Percentiles rank a stretch among this genome's conserved stretches.
phyloP scores from a whole-genome alignment of 208 protist species.

The Acanthamoeba triangularis region DNA sequence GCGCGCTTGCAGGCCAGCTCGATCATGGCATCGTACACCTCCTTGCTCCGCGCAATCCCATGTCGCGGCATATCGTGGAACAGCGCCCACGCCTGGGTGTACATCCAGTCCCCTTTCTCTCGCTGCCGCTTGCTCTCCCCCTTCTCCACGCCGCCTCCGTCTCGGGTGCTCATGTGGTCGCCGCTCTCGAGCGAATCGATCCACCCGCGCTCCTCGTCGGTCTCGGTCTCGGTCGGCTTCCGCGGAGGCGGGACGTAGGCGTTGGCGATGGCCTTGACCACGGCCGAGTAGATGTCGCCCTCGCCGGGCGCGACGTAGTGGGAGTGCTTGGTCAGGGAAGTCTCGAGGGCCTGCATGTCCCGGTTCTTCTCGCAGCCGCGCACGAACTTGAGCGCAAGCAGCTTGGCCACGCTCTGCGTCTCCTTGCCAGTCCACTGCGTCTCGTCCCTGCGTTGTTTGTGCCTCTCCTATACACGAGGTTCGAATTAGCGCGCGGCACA shows the following conservation, averaged over 20 bases:
- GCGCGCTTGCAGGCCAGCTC: constrained; percentile 36
- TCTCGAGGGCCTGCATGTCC: constrained; percentile 4
- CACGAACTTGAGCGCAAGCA: constrained; percentile 42
- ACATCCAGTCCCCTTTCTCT: constrained; percentile 26
- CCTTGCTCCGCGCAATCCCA: not conserved
- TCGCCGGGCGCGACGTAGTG: not conserved
- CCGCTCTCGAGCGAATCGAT: constrained; percentile 29
- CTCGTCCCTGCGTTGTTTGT: not conserved
- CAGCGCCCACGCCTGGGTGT: constrained; percentile 36
- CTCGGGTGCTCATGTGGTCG: not conserved
- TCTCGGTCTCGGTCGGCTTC: not conserved
- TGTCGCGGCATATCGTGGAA: constrained; percentile 21
- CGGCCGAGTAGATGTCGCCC: constrained; percentile 2
- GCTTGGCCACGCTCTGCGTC: not conserved
- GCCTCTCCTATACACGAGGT: not conserved
- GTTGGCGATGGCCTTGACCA: constrained; percentile 67
- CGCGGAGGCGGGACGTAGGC: constrained; percentile 8
- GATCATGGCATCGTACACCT: constrained; percentile 39
- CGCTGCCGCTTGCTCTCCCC: not conserved
- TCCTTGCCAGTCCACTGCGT: not conserved
- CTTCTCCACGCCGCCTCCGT: not conserved
- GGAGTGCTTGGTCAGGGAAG: not conserved
- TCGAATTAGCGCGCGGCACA: not conserved
- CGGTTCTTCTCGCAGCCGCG: constrained; percentile 55
- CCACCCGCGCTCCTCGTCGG: constrained; percentile 4